Base-by-base conservation (phyloP, 495 filamentous ascomycete genomes). In the Terfezia boudieri region DNA sequence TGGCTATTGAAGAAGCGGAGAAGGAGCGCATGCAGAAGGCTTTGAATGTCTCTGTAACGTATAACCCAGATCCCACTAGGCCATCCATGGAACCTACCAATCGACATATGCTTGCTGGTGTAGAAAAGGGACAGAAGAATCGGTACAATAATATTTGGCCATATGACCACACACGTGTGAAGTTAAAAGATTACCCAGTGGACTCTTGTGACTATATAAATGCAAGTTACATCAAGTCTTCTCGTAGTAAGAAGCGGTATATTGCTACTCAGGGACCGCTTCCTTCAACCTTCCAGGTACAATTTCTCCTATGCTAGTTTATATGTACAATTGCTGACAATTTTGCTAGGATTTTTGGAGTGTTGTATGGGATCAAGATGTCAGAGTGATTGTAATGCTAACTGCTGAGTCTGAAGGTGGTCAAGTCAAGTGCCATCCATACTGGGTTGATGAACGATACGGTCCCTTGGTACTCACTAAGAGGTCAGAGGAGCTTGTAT, bases 121-220 rank as follows among this genome's bases (percentile, higher is more conserved):
- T 98, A 54, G 90, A 98, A 63, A 86, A 94, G 62, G 90, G 90
- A 36, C 76, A 73, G 2, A 96, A 96, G 68, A 98, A 98, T 62
- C 74, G 90, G 17, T 98, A 98, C 66, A 96, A 94, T 67, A 90
- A 94, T 60, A 96, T 96, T 43, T 83, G 92, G 68, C 90, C 90
- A 6, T 98, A 92, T 62, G 90, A 98, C 64, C 90, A 98, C 67
- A 78, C 87, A 6, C 71, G 90, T 51, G 90, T 98, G 48, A 83
- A 75, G 54, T 71, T 98, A 16, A 73, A 83, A 56, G 79, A 76
- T 49, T 74, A 82, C 37, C 71, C 74, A 0, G 69, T 74, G n/a
- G 83, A 82, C 2, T 75, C 69, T 37, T 94, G 89, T 68, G 90
- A 98, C 66, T 98, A 98, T 66, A 80, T 98, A 66, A 98, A 98